Evolutionary conservation across 2,329 filamentous ascomycete genomes (phyloP), one percentile per base, ranked within the genome.

Genomic region (Incumbomyces lentus): DNA sequence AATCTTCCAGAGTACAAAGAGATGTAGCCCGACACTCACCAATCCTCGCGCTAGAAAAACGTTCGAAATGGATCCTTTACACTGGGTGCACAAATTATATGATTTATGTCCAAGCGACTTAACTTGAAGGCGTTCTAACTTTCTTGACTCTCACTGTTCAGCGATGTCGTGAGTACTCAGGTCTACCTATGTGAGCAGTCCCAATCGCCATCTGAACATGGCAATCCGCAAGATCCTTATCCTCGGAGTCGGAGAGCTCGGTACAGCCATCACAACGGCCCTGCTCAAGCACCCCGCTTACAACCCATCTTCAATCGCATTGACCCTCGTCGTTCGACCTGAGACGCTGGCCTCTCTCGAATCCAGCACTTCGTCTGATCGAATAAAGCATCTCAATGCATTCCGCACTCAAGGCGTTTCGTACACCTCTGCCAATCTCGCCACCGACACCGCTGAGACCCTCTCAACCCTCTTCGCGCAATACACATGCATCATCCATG

Each of bases 241-340:
- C 42, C 64, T 85, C 48, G 80, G 81, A 44, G 76, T 76, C n/a
- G 81, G 80, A 48, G 80, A 84, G 64, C 73, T 84, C 12, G 81
- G 80, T 40, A 63, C 67, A 3, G 68, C 74, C 13, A 66, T 84
- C 48, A 64, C 83, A 13, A 59, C 68, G 29, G 65, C 70, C 10
- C 68, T 84, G 6, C 58, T 65, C 12, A 40, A 53, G 0, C 74
- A 81, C 52, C 68, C 72, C 0, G 22, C 30, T 29, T 55, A 48
- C 47, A 17, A 47, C 30, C 56, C 63, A 32, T 64, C 63, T 17
- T 26, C 55, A n/a, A 47, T 51, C 13, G 61, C 59, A 6, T 59
- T 81, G 14, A 68, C 72, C 0, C 65, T 83, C 29, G 67, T 79
- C 19, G 62, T 83, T 2, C 73, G 79, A 3, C 64, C 70, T 2